Evolutionary conservation across 2,329 filamentous ascomycete genomes (phyloP), one percentile per base, ranked within the genome.

Genomic region (Fusarium brevicatenulatum): DNA sequence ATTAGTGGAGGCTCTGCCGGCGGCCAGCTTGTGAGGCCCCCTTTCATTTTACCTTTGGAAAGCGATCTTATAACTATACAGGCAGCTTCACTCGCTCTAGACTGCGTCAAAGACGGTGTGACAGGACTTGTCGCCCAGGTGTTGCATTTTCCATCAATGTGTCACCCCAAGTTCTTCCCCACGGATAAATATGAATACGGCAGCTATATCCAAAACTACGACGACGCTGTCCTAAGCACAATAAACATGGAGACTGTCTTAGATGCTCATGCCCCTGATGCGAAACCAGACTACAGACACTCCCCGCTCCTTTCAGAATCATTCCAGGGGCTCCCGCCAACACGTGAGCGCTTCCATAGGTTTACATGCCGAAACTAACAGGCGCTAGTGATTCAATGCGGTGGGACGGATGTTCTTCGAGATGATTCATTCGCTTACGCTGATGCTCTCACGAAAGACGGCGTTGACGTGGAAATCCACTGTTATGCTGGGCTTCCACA

Each of bases 91-190:
- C 60, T 78, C 5, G 60, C 56, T 4, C 7, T 78, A 0, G 42
- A 68, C 9, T 72, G 68, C 9, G 50, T 68, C 19, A 46, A 55
- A 19, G 28, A 67, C 1, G 62, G 64, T 5, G 60, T 77, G 4
- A 70, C 73, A 4, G 75, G 76, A 3, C 34, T 78, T 11, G 30
- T 74, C 2, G 76, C 76, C 1, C 76, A 78, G 32, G 71, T 75
- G 1, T 28, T 78, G 0, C 66, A 75, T 28, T 77, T 78, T 28
- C 71, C 70, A 10, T 11, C 49, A 9, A 34, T 54, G 9, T 78
- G 76, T n/a, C 76, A 78, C 19, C 76, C 75, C 12, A 77, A 74
- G 11, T 63, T 72, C 50, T 78, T 77, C 28, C 76, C 75, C 0
- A 56, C 2, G 6, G 63, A 76, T 4, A 76, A 70, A 25, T 72